Evolutionary conservation across 2,329 filamentous ascomycete genomes (phyloP), one percentile per base, ranked within the genome.

Genomic region (Neonectria magnoliae): DNA sequence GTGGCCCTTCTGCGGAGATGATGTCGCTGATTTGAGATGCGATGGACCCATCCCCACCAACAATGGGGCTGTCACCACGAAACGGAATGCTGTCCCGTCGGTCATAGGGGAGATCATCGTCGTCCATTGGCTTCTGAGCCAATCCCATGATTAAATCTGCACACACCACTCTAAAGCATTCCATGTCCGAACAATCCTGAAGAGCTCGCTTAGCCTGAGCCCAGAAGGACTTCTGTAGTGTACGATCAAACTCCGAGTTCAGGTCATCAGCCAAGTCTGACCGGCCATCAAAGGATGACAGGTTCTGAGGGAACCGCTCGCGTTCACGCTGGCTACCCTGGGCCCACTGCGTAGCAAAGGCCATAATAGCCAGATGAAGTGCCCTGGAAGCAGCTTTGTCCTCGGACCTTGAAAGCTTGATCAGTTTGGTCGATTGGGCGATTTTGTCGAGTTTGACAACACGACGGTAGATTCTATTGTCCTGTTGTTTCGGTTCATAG

Each of bases 311-410:
- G 20, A 72, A 74, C 38, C 72, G 68, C 29, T 74, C 72, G 38
- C 72, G 66, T 54, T 74, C 72, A 20, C 72, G 72, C 33, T 74
- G 70, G 25, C 72, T 74, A 1, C 72, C 72, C 55, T 74, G 72
- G 16, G 72, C 72, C 72, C 85, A 86, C 66, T 87, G 84, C 1
- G 84, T 82, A 4, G 84, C 82, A 71, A 86, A 87, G 0, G 85
- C 81, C 77, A 85, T 82, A 52, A 86, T 84, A 3, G 80, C 79
- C 4, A 83, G 72, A 55, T 86, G 81, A 10, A 87, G 71, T 2
- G 84, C 84, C 56, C 77, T 81, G 1, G 79, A 78, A 29, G 80
- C 82, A 5, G 79, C 78, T n/a, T 76, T 76, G 45, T 84, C 81
- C 61, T 87, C 81, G 1, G 70, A 64, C 16, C 70, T 75, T 3